A percentile compares a stretch with the other conserved stretches of the same genome.
Conservation (phyloP, 2,329 filamentous ascomycete genomes). For the Trichoderma citrinoviride region DNA sequence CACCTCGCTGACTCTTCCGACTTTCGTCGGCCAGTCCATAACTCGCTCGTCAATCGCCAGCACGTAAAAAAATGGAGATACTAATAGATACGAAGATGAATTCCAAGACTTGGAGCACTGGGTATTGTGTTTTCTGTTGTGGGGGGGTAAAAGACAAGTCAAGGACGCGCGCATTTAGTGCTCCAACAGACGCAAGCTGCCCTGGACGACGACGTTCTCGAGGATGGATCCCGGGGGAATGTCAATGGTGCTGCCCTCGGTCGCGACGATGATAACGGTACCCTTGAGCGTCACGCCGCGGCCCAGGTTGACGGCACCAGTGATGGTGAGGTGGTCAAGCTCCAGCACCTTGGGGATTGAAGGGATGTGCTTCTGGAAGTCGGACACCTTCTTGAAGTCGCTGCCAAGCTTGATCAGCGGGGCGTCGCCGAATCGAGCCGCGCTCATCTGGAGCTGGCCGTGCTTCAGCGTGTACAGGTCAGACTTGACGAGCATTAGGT, state of each 20-base stretch:
- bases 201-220: conserved; percentile 98
- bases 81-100: conserved; percentile 18
- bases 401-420: conserved; percentile 97
- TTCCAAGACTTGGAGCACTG: conserved; percentile 15
- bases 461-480: conserved; percentile 98
- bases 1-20: conserved; percentile 1
- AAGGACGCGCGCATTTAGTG: conserved; percentile 45
- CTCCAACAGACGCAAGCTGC: conserved; percentile 75
- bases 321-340: conserved; percentile 94
- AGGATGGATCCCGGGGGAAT: conserved; percentile 94
- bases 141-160: conserved; percentile 7
- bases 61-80: conserved; percentile 10
- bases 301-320: conserved; percentile 93
- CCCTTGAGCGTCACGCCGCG: conserved; percentile 95
- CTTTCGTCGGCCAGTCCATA: conserved; percentile 1
- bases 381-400: conserved; percentile 99
- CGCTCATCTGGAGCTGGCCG: conserved; percentile 95
- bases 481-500: conserved; percentile 99
- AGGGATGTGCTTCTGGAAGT: conserved; percentile 84
- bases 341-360: conserved; percentile 89
- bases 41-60: conserved; percentile 10
- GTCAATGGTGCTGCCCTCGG: conserved; percentile 96
- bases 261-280: conserved; percentile 98
- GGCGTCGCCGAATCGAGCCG: conserved; percentile 91
- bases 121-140: neutral